phyloP scores from a whole-genome alignment of 495 filamentous ascomycete species.

The Penicillium soppii region DNA sequence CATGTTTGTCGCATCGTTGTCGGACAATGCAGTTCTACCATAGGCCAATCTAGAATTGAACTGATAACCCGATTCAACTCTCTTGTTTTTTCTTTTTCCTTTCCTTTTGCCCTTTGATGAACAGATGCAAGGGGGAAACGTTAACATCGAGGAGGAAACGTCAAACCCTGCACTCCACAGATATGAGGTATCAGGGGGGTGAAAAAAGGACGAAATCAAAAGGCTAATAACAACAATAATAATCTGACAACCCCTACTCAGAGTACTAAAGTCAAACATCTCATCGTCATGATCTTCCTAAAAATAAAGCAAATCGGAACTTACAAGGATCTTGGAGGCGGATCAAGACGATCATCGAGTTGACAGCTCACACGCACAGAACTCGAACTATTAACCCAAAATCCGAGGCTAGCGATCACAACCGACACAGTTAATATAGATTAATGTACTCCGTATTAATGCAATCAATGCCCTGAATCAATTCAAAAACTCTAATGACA shows the following conservation, averaged over 20 bases:
- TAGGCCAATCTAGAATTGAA: slow-evolving; percentile 1
- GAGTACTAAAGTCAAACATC: background rate
- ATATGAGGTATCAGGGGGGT: slow-evolving; percentile 34
- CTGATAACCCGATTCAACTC: too few relatives aligned
- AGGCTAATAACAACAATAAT: too few relatives aligned
- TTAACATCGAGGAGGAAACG: slow-evolving; percentile 15
- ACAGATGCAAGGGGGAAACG: background rate
- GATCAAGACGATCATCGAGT: slow-evolving; percentile 16
- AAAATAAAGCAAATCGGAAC: slow-evolving; percentile 8
- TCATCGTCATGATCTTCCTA: background rate
- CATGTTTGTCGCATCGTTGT: background rate
- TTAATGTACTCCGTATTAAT: too few relatives aligned
- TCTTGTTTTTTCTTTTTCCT: background rate
- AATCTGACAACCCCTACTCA: too few relatives aligned
- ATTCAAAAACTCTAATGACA: too few relatives aligned
- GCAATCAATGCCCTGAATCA: too few relatives aligned
- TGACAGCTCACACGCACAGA: background rate
- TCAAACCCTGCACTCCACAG: background rate
- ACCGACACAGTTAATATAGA: background rate
- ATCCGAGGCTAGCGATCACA: background rate
- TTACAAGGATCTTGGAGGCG: slow-evolving; percentile 17
- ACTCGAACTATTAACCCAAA: background rate
- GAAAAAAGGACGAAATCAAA: too few relatives aligned
- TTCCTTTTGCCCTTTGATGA: background rate
- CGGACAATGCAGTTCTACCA: background rate